Percentiles rank a stretch among this genome's conserved stretches.
Conservation (phyloP, 805 yeast genomes). For the Lipomyces yamanashiensis region DNA sequence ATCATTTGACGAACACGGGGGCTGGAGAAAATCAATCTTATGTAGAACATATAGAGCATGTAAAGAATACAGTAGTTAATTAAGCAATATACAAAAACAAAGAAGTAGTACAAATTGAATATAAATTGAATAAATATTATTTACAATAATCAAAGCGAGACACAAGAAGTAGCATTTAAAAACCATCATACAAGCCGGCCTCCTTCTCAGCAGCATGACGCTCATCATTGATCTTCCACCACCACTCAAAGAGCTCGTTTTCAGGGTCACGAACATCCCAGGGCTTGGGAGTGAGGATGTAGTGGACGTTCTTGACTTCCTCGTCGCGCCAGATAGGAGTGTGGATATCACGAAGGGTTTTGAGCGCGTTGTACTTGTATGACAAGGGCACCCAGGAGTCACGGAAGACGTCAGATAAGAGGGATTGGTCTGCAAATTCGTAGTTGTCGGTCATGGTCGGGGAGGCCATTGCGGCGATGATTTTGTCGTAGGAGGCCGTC, state of each 20-base stretch:
- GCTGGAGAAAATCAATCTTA: too few relatives aligned
- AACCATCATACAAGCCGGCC: slow-evolving; percentile 36
- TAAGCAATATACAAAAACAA: too few relatives aligned
- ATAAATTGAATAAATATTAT: neutral
- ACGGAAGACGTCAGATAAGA: slow-evolving; percentile 58
- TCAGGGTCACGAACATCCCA: slow-evolving; percentile 53
- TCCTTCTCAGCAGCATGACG: slow-evolving; percentile 43
- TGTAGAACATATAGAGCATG: too few relatives aligned
- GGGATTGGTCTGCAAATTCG: slow-evolving; percentile 63
- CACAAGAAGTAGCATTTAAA: slow-evolving; percentile 14
- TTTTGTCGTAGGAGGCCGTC: slow-evolving; percentile 47
- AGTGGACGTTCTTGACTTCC: slow-evolving; percentile 61
- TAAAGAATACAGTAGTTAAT: too few relatives aligned
- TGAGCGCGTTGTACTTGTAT: slow-evolving; percentile 60
- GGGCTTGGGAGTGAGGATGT: slow-evolving; percentile 63
- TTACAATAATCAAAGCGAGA: neutral
- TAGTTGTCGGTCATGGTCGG: slow-evolving; percentile 50
- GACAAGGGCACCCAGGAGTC: slow-evolving; percentile 58
- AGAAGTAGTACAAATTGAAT: neutral
- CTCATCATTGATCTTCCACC: slow-evolving; percentile 54
- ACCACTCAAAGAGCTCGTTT: slow-evolving; percentile 51
- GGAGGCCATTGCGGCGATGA: slow-evolving; percentile 49
- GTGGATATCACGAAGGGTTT: slow-evolving; percentile 56
- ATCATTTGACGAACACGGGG: neutral
- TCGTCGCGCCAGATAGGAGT: slow-evolving; percentile 53